Percentiles rank a stretch among this genome's conserved stretches.
These are phyloP conservation scores for Rosa multiflora DNA, from an alignment of 306 rosid species.

Conservation along the genomic window DNA sequence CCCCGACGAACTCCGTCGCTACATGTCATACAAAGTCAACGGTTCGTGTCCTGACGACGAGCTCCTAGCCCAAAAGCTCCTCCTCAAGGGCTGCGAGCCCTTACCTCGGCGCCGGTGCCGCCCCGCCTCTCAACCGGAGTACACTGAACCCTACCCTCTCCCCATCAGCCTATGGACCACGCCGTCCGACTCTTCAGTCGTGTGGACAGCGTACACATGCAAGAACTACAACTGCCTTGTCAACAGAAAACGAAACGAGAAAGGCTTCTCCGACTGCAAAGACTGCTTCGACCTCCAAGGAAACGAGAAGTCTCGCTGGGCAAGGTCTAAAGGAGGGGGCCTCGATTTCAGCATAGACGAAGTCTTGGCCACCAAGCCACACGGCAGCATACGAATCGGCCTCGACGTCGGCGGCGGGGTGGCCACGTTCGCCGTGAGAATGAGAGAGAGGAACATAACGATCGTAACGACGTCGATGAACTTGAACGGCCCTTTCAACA, in stretches of 20 bases:
- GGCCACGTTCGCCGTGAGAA: not conserved
- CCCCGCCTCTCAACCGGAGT: not conserved
- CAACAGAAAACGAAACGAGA: not conserved
- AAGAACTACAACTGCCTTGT: not conserved
- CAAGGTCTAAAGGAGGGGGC: not conserved
- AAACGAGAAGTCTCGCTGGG: not conserved
- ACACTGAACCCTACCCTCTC: not conserved
- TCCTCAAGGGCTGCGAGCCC: not conserved
- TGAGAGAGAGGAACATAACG: not conserved
- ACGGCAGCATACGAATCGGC: not conserved
- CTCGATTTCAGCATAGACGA: not conserved
- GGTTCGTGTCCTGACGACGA: not conserved
- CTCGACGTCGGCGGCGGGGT: not conserved
- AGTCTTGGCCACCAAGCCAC: not conserved
- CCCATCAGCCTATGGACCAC: not conserved
- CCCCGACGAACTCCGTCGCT: not conserved
- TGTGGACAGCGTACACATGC: not conserved
- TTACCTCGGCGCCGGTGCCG: not conserved
- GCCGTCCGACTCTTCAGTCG: not conserved
- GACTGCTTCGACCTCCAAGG: not conserved
- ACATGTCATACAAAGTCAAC: not conserved
- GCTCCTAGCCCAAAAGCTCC: not conserved
- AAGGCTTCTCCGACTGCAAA: not conserved
- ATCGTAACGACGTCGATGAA: not conserved
- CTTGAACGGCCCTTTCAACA: not conserved